Evolutionary conservation across 805 yeast genomes (phyloP), one percentile per base, ranked within the genome.

Genomic region (Brettanomyces anomalus): DNA sequence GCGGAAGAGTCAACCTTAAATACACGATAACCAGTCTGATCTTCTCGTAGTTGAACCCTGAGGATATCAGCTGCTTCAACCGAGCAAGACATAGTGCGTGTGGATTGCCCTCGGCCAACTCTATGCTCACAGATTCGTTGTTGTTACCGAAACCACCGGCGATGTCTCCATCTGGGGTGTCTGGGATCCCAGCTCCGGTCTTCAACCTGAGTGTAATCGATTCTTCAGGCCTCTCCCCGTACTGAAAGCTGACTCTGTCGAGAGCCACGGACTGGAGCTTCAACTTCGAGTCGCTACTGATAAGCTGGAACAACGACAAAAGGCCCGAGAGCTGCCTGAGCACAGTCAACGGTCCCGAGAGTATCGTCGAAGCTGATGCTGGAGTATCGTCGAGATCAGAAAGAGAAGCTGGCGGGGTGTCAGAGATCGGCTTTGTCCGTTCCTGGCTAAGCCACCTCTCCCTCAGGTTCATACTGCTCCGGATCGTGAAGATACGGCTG

Each of bases 41-140:
- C 41, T 43, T 48, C 19, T 37, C 37, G 39, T 45, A 50, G 33
- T 46, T 50, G 34, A 50, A 50, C 17, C 41, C 51, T 24, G 45
- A 47, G 7, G 49, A 35, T 2, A 54, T 46, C 39, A 55, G 43
- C 10, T 49, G 46, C 44, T 52, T 56, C 44, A 62, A 47, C 36
- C 60, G 51, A 4, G 48, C 44, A 35, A 48, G 38, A 36, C 60
- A 56, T 5, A 50, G 45, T 6, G 46, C 40, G 41, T 62, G 67
- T 11, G 66, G 65, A 39, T 57, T 62, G 3, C 46, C 43, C 11
- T 43, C 43, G 2, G 66, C 64, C 17, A 60, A 43, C 30, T 57
- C 58, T 21, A 58, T 50, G 8, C 45, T 48, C 1, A 56, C 44
- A 8, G 51, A 43, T 11, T 50, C 56, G 46, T 45, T 24, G 39